Evolutionary conservation across 495 filamentous ascomycete species (phyloP), one percentile per base, ranked within the genome.

Genomic region (Aspergillus biplanus): DNA sequence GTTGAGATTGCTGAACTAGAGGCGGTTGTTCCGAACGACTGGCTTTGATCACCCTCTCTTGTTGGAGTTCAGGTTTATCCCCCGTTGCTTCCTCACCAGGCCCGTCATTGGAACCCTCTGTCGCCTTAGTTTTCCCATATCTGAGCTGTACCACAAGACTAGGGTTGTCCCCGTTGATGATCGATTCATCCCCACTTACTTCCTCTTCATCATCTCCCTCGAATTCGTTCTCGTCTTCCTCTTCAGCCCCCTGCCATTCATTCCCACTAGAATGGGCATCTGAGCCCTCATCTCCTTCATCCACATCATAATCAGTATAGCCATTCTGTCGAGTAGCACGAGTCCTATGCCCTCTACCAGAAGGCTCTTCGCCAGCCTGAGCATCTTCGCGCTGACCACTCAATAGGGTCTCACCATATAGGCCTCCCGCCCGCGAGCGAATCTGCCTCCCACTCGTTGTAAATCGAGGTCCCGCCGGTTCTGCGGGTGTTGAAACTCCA

Each of bases 371-470:
- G 8, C 69, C 66, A 21, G 70, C 70, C n/a, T 27, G 35, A 34
- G 16, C 65, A 21, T 74, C 64, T 16, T 75, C 75, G 32, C 79
- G 76, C 55, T 84, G 82, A n/a, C 81, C 85, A 67, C 77, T 85
- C 12, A 89, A 77, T 66, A 88, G 67, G 53, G 82, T 82, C 69
- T 94, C 92, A 3, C 92, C 92, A 71, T 97, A 97, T 46, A 87
- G 74, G 12, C 95, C 91, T 16, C 87, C 90, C n/a, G 78, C 77
- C 11, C 90, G 87, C 15, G 86, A 84, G 58, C 90, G 85, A 34
- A 97, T 86, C 69, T 97, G 94, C 37, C 95, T 86, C 35, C 95
- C 95, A 71, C 92, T 96, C 33, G 93, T 90, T 3, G 96, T 98
- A 56, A 90, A 90, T n/a, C 88, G 87, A 39, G 93, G 91, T n/a